A percentile compares a stretch with the other conserved stretches of the same genome.
phyloP scores from a whole-genome alignment of 2,329 filamentous ascomycete species.

The Epichloe amarillans region DNA sequence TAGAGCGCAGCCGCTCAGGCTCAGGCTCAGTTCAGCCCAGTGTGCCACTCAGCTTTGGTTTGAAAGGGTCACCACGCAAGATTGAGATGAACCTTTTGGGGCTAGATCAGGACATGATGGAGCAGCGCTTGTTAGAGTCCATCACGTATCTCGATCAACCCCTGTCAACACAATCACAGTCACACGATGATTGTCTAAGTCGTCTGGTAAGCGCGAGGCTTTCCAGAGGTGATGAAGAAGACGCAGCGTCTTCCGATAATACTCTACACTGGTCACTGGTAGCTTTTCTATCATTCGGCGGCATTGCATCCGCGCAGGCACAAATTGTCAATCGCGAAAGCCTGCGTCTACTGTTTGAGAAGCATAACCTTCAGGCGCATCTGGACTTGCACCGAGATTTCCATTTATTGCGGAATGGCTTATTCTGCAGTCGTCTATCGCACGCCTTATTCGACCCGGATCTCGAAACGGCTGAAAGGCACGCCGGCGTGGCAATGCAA shows the following conservation, averaged over 20 bases:
- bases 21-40: neutral
- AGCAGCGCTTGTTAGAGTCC: slow-evolving; percentile 34
- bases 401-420: slow-evolving; percentile 71
- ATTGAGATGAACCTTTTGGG: slow-evolving; percentile 34
- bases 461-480: slow-evolving; percentile 63
- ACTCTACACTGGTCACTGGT: slow-evolving; percentile 44
- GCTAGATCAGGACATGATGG: slow-evolving; percentile 31
- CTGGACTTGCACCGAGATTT: slow-evolving; percentile 65
- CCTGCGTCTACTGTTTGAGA: slow-evolving; percentile 59
- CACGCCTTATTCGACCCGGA: slow-evolving; percentile 78
- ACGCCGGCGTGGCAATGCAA: slow-evolving; percentile 52
- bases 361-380: slow-evolving; percentile 59
- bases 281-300: slow-evolving; percentile 62
- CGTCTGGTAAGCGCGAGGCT: slow-evolving; percentile 27
- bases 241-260: slow-evolving; percentile 18
- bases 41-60: neutral
- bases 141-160: slow-evolving; percentile 30
- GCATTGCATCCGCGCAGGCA: slow-evolving; percentile 61
- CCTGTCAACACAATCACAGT: slow-evolving; percentile 10
- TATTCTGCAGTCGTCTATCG: slow-evolving; percentile 68
- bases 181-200: slow-evolving; percentile 23
- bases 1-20: slow-evolving; percentile 7
- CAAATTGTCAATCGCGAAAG: slow-evolving; percentile 65
- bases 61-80: slow-evolving; percentile 4
- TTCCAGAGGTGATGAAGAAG: slow-evolving; percentile 12